Evolutionary conservation across 2,329 filamentous ascomycete species (phyloP).

Genomic region (Neoscytalidium dimidiatum): DNA sequence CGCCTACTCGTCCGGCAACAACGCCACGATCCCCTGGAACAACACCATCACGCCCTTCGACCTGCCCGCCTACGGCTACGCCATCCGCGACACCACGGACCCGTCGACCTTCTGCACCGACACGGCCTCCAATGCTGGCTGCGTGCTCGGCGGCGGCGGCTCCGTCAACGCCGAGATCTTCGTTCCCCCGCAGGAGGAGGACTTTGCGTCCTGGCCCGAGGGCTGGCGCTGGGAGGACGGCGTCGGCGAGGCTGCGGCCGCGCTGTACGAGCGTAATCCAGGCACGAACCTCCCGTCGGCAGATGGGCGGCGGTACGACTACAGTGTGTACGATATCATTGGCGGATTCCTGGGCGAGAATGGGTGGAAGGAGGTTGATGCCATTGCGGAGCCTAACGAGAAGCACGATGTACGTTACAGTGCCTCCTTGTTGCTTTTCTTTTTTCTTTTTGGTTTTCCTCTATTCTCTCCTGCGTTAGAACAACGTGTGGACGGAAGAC

Average conservation of each 20-base stretch:
- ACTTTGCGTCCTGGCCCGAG: constrained; percentile 71
- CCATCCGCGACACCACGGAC: constrained; percentile 65
- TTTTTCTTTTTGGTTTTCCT: no score
- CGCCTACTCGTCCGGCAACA: constrained; percentile 34
- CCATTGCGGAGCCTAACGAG: constrained; percentile 59
- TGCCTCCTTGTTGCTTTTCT: no score
- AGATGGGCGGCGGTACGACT: constrained; percentile 68
- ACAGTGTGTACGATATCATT: constrained; percentile 65
- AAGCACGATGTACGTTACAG: constrained; percentile 61
- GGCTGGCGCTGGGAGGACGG: constrained; percentile 69
- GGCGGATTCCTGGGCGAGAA: constrained; percentile 58
- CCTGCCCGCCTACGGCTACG: constrained; percentile 69
- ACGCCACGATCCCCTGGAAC: constrained; percentile 52
- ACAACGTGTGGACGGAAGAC: no score
- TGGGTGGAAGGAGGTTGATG: constrained; percentile 66
- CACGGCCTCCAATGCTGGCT: constrained; percentile 71
- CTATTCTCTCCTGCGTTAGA: no score
- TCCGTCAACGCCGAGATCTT: constrained; percentile 69
- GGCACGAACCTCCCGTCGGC: constrained; percentile 66
- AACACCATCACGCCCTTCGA: constrained; percentile 67
- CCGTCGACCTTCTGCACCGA: constrained; percentile 66
- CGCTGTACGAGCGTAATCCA: constrained; percentile 68
- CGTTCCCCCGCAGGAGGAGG: constrained; percentile 64
- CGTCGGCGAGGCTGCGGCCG: constrained; percentile 56
- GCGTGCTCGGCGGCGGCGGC: constrained; percentile 68